These are phyloP conservation scores for Nakazawaea pomicola DNA, from an alignment of 805 yeast genomes.

Conservation along the genomic window DNA sequence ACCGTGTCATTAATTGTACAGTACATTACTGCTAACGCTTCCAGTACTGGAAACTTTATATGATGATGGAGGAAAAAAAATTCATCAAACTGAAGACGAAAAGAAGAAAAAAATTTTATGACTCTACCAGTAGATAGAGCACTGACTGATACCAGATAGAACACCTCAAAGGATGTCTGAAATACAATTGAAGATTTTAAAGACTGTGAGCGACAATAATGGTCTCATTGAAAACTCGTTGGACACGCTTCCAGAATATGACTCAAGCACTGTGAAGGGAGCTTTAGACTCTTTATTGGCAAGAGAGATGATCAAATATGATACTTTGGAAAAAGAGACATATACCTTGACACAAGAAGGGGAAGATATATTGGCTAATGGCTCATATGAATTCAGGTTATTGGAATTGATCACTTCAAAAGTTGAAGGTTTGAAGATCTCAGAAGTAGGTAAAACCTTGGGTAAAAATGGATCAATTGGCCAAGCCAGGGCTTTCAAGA, in stretches of 20 bases:
- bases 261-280: conserved; percentile 66
- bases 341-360: conserved; percentile 83
- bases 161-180: conserved; percentile 48
- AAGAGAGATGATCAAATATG: conserved; percentile 71
- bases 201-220: conserved; percentile 51
- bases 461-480: conserved; percentile 88
- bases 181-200: conserved; percentile 57
- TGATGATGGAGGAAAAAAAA: background rate
- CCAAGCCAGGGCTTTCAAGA: conserved; percentile 96
- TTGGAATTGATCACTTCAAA: conserved; percentile 67
- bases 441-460: conserved; percentile 66
- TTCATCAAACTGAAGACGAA: background rate
- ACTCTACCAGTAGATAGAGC: background rate
- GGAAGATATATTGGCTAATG: conserved; percentile 65
- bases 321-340: conserved; percentile 66
- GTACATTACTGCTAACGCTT: background rate
- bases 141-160: background rate
- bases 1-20: background rate
- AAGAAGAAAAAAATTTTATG: background rate
- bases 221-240: conserved; percentile 68
- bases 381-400: conserved; percentile 87
- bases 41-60: too few relatives aligned
- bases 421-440: conserved; percentile 74
- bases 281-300: conserved; percentile 84
- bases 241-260: conserved; percentile 57